Conservation (phyloP, 2,329 filamentous ascomycete species). For the Akanthomyces dipterigenus region DNA sequence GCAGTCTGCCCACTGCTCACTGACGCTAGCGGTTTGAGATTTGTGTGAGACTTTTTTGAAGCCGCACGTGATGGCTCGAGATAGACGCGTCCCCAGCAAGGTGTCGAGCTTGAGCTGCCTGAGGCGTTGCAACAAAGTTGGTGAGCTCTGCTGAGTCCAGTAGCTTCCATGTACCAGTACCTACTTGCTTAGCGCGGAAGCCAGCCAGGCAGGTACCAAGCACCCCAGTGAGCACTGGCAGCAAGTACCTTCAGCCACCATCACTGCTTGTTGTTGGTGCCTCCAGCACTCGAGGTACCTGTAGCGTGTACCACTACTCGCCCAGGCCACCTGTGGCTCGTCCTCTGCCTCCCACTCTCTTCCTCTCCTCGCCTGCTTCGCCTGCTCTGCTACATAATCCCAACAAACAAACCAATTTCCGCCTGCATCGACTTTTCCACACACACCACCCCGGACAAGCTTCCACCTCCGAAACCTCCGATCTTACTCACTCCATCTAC, state of each 20-base stretch:
- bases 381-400: conserved; percentile 9
- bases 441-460: conserved; percentile 10
- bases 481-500: conserved; percentile 1
- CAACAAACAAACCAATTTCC: conserved; percentile 13
- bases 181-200: neutral
- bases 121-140: neutral
- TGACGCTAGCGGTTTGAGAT: neutral
- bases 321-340: conserved; percentile 1
- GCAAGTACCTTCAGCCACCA: neutral
- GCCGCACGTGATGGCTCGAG: neutral
- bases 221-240: neutral
- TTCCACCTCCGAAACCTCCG: conserved; percentile 3
- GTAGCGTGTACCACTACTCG: neutral
- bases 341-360: neutral
- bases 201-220: neutral
- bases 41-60: neutral
- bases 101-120: neutral
- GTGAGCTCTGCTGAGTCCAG: neutral
- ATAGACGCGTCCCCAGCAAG: neutral
- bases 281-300: neutral
- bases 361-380: neutral
- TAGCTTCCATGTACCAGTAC: neutral
- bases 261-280: neutral
- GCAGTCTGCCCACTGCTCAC: neutral
- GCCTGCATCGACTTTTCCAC: conserved; percentile 5